Evolutionary conservation across 2,329 filamentous ascomycete species (phyloP).

Genomic region (Phyllosticta ampelicida): DNA sequence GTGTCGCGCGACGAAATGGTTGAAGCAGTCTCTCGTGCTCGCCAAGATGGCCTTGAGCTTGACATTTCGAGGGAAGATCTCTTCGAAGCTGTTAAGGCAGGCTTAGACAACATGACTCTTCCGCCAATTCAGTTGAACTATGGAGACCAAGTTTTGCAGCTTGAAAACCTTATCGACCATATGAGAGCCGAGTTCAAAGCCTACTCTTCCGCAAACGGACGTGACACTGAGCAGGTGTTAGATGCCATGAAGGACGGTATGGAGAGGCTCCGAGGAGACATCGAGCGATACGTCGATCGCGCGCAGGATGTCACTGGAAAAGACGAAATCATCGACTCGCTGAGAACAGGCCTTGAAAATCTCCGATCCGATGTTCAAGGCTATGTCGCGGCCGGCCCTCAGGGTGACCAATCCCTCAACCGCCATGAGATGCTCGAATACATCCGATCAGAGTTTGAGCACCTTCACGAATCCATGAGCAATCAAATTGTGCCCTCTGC

Average conservation of each 20-base stretch:
- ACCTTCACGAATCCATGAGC: slow-evolving; percentile 49
- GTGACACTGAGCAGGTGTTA: slow-evolving; percentile 78
- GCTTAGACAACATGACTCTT: slow-evolving; percentile 35
- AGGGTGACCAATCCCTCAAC: slow-evolving; percentile 30
- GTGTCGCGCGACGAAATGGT: slow-evolving; percentile 41
- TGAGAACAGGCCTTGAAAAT: slow-evolving; percentile 54
- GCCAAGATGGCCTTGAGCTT: slow-evolving; percentile 31
- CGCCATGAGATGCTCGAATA: slow-evolving; percentile 38
- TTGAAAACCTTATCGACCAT: slow-evolving; percentile 48
- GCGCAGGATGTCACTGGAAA: slow-evolving; percentile 58
- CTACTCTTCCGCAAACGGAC: slow-evolving; percentile 66
- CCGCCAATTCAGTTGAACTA: slow-evolving; percentile 37
- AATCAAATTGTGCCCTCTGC: slow-evolving; percentile 28
- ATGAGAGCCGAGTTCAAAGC: slow-evolving; percentile 62
- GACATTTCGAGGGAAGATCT: slow-evolving; percentile 41
- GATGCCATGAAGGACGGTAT: slow-evolving; percentile 82
- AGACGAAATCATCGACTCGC: slow-evolving; percentile 64
- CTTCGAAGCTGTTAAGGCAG: slow-evolving; percentile 46
- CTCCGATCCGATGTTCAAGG: slow-evolving; percentile 51
- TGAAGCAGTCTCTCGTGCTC: slow-evolving; percentile 36
- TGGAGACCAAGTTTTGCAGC: slow-evolving; percentile 48
- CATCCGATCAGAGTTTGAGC: slow-evolving; percentile 48
- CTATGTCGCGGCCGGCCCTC: slow-evolving; percentile 33
- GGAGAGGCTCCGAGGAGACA: slow-evolving; percentile 66
- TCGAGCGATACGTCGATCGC: slow-evolving; percentile 71